phyloP scores from a whole-genome alignment of 176 grass and related monocot genomes.

The Phoenix dactylifera region DNA sequence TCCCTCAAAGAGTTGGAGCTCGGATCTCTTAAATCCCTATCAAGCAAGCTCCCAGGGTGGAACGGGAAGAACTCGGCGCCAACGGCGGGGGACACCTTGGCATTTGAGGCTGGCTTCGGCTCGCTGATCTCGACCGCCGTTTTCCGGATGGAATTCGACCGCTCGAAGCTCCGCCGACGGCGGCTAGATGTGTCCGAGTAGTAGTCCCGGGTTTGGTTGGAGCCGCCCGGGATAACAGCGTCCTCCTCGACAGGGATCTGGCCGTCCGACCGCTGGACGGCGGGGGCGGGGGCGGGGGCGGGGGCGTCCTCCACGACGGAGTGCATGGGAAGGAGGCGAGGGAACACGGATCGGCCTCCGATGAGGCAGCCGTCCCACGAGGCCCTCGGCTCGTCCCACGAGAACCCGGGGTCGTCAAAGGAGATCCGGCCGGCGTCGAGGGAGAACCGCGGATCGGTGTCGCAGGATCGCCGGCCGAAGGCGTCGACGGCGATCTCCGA shows the following conservation, averaged over 20 bases:
- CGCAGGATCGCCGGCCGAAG: slow-evolving; percentile 28
- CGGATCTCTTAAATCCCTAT: slow-evolving; percentile 21
- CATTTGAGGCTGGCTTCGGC: slow-evolving; percentile 33
- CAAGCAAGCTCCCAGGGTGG: slow-evolving; percentile 26
- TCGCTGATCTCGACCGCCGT: slow-evolving; percentile 20
- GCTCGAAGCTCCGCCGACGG: slow-evolving; percentile 63
- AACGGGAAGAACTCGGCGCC: slow-evolving; percentile 41
- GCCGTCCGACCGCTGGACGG: slow-evolving; percentile 38
- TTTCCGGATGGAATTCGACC: slow-evolving; percentile 48
- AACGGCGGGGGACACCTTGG: slow-evolving; percentile 57
- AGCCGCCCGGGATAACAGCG: slow-evolving; percentile 30
- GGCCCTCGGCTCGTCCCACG: slow-evolving; percentile 33
- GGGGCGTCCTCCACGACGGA: slow-evolving; percentile 33
- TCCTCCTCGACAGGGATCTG: slow-evolving; percentile 61
- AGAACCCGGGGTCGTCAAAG: slow-evolving; percentile 28
- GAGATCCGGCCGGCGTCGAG: slow-evolving; percentile 33
- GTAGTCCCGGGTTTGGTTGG: slow-evolving; percentile 74
- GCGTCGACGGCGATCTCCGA: slow-evolving; percentile 25
- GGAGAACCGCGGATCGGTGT: slow-evolving; percentile 34
- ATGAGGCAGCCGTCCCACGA: slow-evolving; percentile 46
- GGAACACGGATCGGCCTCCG: slow-evolving; percentile 18
- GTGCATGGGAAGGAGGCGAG: slow-evolving; percentile 27
- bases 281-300: background rate
- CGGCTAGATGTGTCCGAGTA: slow-evolving; percentile 78
- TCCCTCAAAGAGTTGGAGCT: slow-evolving; percentile 27